phyloP scores from a whole-genome alignment of 2,329 filamentous ascomycete genomes.

The Colletotrichum orchidophilum region DNA sequence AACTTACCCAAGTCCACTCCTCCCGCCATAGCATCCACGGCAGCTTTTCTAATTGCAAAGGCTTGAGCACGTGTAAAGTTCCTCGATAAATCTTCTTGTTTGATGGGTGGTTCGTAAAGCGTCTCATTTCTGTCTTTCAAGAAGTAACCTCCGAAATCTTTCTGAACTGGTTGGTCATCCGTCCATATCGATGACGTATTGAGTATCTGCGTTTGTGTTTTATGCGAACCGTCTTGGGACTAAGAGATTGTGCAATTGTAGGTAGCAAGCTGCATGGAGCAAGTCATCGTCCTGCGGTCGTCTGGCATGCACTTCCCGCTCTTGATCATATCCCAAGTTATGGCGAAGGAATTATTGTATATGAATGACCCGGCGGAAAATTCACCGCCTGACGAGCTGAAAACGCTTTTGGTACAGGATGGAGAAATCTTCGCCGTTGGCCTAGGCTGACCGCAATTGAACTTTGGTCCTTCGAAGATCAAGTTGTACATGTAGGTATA shows the following conservation, averaged over 20 bases:
- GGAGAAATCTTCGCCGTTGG: background rate
- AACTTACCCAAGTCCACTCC: background rate
- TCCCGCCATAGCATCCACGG: background rate
- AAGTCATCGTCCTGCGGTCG: background rate
- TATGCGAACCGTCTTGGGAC: background rate
- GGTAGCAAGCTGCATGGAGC: background rate
- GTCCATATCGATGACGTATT: background rate
- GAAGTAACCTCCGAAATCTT: background rate
- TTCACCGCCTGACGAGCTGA: background rate
- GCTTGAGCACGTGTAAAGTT: background rate
- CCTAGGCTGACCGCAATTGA: background rate
- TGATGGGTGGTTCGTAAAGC: background rate
- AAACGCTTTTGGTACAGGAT: background rate
- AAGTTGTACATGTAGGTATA: slow-evolving; percentile 6
- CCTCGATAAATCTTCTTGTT: background rate
- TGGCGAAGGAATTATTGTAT: background rate
- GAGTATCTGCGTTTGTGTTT: background rate
- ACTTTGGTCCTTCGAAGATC: background rate
- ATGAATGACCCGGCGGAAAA: background rate
- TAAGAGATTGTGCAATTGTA: slow-evolving; percentile 1
- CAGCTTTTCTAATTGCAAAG: background rate
- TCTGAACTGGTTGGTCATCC: background rate
- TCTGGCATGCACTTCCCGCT: background rate
- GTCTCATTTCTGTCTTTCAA: background rate
- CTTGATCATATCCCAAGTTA: background rate